Conservation (phyloP, 441 rosid genomes). For the Arabidopsis hybrid region DNA sequence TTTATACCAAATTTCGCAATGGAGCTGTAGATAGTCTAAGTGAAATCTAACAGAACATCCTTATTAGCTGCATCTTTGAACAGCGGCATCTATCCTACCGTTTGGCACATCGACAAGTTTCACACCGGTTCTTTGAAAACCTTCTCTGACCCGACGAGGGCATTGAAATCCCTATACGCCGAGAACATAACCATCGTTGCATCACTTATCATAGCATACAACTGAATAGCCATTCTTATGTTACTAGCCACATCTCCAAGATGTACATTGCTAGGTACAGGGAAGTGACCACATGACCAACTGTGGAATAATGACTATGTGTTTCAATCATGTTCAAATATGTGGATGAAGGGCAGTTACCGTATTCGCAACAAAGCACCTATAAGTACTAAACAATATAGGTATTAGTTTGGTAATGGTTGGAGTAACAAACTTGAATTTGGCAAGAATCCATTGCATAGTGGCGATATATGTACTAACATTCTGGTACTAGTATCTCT, state of each 20-base stretch:
- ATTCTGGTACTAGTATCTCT: constrained; percentile 38
- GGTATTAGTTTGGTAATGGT: too few relatives aligned
- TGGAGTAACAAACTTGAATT: too few relatives aligned
- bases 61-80: constrained; percentile 93
- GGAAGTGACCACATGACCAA: constrained; percentile 3
- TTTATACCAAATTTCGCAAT: not conserved
- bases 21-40: not conserved
- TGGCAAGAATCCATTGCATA: constrained; percentile 37
- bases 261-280: constrained; percentile 85
- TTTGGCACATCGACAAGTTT: constrained; percentile 94
- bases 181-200: constrained; percentile 69
- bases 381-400: too few relatives aligned
- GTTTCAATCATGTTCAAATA: too few relatives aligned
- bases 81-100: constrained; percentile 58
- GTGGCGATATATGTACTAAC: constrained; percentile 56
- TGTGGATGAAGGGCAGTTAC: too few relatives aligned
- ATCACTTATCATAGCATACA: constrained; percentile 79
- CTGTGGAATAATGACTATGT: too few relatives aligned
- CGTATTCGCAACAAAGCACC: too few relatives aligned
- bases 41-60: constrained; percentile 35
- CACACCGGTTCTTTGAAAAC: constrained; percentile 96
- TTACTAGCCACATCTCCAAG: constrained; percentile 91
- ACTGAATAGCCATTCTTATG: constrained; percentile 86
- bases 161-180: constrained; percentile 96
- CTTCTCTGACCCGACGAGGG: constrained; percentile 92